These are phyloP conservation scores for Eucalyptus globulus DNA, from an alignment of 345 rosid genomes.

Conservation along the genomic window DNA sequence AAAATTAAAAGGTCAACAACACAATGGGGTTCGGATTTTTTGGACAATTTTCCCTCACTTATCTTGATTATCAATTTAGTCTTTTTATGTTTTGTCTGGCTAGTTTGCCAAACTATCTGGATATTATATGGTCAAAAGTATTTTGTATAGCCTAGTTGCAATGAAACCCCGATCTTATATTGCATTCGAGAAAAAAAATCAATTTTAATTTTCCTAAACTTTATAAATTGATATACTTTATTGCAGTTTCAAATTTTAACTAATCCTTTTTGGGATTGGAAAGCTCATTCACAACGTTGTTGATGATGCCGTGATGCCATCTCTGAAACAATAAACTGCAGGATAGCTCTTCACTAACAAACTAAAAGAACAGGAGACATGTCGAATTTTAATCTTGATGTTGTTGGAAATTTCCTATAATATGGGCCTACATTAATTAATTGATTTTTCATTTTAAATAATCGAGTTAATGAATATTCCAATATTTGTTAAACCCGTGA, in stretches of 20 bases:
- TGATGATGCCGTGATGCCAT: too few relatives aligned
- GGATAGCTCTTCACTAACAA: neutral
- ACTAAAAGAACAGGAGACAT: neutral
- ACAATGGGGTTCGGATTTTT: too few relatives aligned
- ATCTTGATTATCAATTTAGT: neutral
- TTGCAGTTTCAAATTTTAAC: neutral
- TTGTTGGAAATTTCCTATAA: too few relatives aligned
- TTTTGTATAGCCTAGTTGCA: neutral
- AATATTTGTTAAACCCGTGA: too few relatives aligned
- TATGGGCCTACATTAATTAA: too few relatives aligned
- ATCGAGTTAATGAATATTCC: accelerated
- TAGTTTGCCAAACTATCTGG: neutral
- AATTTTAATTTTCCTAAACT: neutral
- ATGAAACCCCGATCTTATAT: neutral
- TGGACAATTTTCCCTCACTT: too few relatives aligned
- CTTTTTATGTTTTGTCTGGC: neutral
- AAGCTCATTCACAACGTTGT: too few relatives aligned
- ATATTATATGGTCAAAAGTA: neutral
- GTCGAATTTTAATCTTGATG: neutral
- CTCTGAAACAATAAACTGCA: accelerated
- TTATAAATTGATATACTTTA: neutral
- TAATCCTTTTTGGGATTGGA: neutral
- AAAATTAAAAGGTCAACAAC: too few relatives aligned
- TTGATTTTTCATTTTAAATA: too few relatives aligned
- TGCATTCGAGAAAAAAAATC: neutral